phyloP scores from a whole-genome alignment of 208 protist genomes.

The Wallacemonas sp. region DNA sequence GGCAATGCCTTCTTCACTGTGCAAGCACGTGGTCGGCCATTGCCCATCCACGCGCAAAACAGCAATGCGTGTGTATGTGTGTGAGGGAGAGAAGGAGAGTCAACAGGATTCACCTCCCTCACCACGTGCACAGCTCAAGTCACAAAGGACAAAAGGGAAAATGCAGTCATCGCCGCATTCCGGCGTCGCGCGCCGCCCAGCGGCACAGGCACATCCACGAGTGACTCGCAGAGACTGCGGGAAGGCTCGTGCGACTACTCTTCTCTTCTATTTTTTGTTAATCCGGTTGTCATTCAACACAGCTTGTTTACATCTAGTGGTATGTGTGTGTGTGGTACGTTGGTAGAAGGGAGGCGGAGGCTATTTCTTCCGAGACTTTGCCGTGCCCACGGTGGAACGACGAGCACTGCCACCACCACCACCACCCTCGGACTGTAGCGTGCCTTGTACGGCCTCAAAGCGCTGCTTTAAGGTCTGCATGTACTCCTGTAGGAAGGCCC shows the following conservation, averaged over 20 bases:
- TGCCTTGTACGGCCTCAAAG: conserved; percentile 10
- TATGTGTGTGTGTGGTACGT: background rate
- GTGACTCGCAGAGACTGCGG: no score
- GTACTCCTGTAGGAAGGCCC: conserved; percentile 47
- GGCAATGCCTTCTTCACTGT: no score
- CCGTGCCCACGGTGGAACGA: background rate
- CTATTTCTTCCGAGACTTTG: background rate
- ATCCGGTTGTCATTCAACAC: background rate
- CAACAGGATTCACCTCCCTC: no score
- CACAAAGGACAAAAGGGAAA: no score
- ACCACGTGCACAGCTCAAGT: no score
- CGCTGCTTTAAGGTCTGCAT: conserved; percentile 21
- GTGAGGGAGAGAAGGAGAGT: no score
- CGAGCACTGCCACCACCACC: background rate
- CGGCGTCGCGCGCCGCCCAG: no score
- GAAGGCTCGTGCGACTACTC: background rate
- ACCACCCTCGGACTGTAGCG: conserved; percentile 12
- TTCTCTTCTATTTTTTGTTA: background rate
- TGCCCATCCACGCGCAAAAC: no score
- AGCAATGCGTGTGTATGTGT: no score
- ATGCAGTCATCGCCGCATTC: no score
- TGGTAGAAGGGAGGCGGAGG: background rate
- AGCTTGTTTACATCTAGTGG: background rate
- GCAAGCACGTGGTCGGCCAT: no score
- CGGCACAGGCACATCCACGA: no score